Percentiles rank a stretch among this genome's conserved stretches.
phyloP scores from a whole-genome alignment of 805 yeast species.

The Spathaspora hagerdaliae region DNA sequence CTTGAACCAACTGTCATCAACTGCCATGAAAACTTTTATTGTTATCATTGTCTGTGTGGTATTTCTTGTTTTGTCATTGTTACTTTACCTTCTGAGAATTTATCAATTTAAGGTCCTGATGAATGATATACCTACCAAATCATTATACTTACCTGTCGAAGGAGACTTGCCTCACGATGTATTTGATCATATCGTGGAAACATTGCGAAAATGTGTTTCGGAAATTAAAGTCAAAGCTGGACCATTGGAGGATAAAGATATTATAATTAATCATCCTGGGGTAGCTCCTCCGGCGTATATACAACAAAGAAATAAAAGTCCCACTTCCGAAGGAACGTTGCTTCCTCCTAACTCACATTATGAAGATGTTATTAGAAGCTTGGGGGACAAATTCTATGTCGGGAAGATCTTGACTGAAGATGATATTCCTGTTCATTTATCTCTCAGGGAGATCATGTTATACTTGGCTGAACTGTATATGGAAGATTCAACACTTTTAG shows the following conservation, averaged over 20 bases:
- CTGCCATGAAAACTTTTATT: slow-evolving; percentile 74
- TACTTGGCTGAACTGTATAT: slow-evolving; percentile 20
- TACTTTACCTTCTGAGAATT: slow-evolving; percentile 57
- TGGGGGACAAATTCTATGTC: slow-evolving; percentile 54
- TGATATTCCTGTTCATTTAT: slow-evolving; percentile 32
- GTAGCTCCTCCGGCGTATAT: slow-evolving; percentile 39
- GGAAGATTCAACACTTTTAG: slow-evolving; percentile 4
- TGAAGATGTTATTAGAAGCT: slow-evolving; percentile 57
- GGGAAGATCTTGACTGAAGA: slow-evolving; percentile 35
- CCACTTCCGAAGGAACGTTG: slow-evolving; percentile 10
- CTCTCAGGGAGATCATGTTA: slow-evolving; percentile 41
- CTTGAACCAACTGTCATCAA: slow-evolving; percentile 47
- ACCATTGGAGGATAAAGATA: slow-evolving; percentile 24
- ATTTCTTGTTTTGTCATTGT: slow-evolving; percentile 46
- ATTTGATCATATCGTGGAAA: slow-evolving; percentile 19
- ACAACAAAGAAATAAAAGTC: slow-evolving; percentile 23
- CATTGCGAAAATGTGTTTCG: slow-evolving; percentile 22
- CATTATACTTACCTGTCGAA: slow-evolving; percentile 60
- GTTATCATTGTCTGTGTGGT: slow-evolving; percentile 68
- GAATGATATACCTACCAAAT: slow-evolving; percentile 70
- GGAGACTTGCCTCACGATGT: slow-evolving; percentile 41
- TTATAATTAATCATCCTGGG: slow-evolving; percentile 34
- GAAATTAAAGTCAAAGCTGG: slow-evolving; percentile 32
- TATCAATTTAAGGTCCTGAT: slow-evolving; percentile 53
- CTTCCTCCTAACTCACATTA: slow-evolving; percentile 30